Percentiles rank a stretch among this genome's conserved stretches.
Evolutionary conservation across 2,329 filamentous ascomycete genomes (phyloP).

Genomic region (Claviceps monticola): DNA sequence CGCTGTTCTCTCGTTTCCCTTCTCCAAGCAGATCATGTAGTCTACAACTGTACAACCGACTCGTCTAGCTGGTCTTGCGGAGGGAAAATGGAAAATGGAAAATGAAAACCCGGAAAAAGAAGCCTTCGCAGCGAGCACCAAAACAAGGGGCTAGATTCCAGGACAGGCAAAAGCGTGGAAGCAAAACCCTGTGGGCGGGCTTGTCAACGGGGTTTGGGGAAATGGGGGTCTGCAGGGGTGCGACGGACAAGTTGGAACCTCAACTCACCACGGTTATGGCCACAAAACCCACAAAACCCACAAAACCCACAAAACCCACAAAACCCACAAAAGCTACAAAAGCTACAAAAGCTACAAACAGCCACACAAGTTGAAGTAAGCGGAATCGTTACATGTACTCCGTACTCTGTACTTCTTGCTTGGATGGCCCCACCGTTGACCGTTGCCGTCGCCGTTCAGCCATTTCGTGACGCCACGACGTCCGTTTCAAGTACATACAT

Average conservation of each 20-base stretch:
- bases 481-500: too few relatives aligned
- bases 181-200: not conserved
- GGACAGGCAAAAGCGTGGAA: not conserved
- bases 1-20: too few relatives aligned
- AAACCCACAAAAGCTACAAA: too few relatives aligned
- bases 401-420: too few relatives aligned
- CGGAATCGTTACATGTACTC: too few relatives aligned
- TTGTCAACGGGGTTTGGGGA: not conserved
- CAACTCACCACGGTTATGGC: not conserved
- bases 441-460: not conserved
- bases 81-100: too few relatives aligned
- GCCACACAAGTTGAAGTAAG: not conserved
- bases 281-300: not conserved
- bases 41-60: too few relatives aligned
- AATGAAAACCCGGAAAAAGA: too few relatives aligned
- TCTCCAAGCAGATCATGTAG: too few relatives aligned
- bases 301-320: too few relatives aligned
- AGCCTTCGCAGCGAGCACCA: too few relatives aligned
- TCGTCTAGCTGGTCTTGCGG: too few relatives aligned
- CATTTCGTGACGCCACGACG: not conserved
- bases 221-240: not conserved
- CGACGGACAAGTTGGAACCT: not conserved
- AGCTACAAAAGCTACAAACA: not conserved
- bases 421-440: not conserved
- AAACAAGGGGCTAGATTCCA: not conserved